Base-by-base conservation (phyloP, 805 yeast genomes). In the Suhomyces kilbournensis region DNA sequence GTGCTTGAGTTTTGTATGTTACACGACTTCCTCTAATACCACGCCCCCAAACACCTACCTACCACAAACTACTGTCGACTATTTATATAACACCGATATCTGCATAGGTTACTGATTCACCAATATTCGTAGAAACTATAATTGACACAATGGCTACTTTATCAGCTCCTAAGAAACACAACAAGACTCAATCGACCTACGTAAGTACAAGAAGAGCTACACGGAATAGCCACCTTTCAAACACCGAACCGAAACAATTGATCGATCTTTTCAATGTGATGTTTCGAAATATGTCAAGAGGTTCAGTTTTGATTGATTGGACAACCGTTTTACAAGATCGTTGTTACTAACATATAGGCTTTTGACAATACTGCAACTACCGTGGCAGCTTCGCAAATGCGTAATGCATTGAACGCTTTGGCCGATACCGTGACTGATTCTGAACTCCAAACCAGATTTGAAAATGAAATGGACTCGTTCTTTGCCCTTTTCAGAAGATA, bases 381-480 rank as follows among this genome's bases (percentile, higher is more conserved):
- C 57, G 94, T 91, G 56, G 97, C 98, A 26, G 97, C 98, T 5
- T 87, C 96, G 57, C 97, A 90, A 73, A 94, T 93, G 98, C 86
- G 98, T 68, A 93, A 94, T 70, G 93, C 96, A 1, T 82, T 94
- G 72, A 93, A 93, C 81, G 83, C 81, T 70, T 77, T 93, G 68
- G 86, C 92, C 47, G 98, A 93, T 71, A 79, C 91, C n/a, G 88
- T 89, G 51, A 70, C 74, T 19, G 87, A 78, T 60, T 58, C 69
- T 30, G 77, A 75, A 15, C 64, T 65, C 48, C 82, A 79, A 62
- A 67, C 65, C 55, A 80, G 80, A 61, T 91, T 94, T 65, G 97
- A 93, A 72, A 80, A 79, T 61, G 96, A 92, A 72, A 86, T 93
- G 96, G 98, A 94, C 73, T 84, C 91, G 38, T 94, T 93, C 70